Percentiles rank a stretch among this genome's conserved stretches.
Evolutionary conservation across 2,329 filamentous ascomycete genomes (phyloP).

Genomic region (Fusarium staphyleae): DNA sequence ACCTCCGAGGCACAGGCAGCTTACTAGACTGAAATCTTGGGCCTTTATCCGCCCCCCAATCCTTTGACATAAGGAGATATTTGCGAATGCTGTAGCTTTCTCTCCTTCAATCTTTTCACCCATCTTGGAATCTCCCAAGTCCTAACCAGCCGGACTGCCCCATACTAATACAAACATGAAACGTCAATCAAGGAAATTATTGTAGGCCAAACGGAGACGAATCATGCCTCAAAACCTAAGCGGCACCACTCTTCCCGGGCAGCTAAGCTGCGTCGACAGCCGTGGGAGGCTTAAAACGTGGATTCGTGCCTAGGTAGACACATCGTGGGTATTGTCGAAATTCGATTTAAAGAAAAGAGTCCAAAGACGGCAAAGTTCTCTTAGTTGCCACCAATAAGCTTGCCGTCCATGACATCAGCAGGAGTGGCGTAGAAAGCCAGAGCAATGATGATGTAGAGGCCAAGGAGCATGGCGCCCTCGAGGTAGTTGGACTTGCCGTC

Average conservation of each 20-base stretch:
- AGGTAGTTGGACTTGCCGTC: conserved; percentile 87
- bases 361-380: neutral
- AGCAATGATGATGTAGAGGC: conserved; percentile 66
- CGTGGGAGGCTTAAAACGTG: neutral
- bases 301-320: neutral
- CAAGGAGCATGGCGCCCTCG: conserved; percentile 73
- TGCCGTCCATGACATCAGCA: conserved; percentile 53
- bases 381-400: conserved; percentile 9
- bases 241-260: neutral
- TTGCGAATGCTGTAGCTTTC: conserved; percentile 8
- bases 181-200: conserved; percentile 20
- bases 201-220: conserved; percentile 7
- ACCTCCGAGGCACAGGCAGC: neutral
- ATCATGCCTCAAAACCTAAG: neutral
- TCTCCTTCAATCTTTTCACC: no score
- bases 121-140: neutral
- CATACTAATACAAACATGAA: conserved; percentile 38
- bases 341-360: neutral
- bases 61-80: conserved; percentile 35
- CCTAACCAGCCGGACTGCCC: conserved; percentile 19
- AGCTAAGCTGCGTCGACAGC: neutral
- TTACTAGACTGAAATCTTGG: neutral
- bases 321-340: neutral
- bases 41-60: conserved; percentile 5
- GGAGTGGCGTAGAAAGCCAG: conserved; percentile 67